Evolutionary conservation across 2,329 filamentous ascomycete species (phyloP), one percentile per base, ranked within the genome.

Genomic region (Aspergillus sp.): DNA sequence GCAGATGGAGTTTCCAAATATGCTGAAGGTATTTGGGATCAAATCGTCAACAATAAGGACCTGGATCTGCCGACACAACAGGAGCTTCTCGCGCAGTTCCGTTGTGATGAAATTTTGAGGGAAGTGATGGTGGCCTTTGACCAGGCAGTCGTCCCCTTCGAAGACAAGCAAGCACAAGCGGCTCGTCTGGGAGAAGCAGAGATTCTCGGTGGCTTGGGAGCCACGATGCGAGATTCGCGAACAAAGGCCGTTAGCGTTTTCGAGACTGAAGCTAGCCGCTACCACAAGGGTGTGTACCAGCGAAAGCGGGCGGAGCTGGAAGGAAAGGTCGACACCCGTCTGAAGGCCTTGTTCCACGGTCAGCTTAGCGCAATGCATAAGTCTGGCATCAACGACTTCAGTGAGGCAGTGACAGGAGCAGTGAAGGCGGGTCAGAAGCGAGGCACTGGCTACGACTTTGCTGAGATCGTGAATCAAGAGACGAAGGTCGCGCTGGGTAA

Each of bases 31-130:
- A 83, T 98, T 41, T 98, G 93, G 93, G 90, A 97, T 61, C 91
- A 97, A 71, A 98, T 98, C 64, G 90, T 95, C 60, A 87, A 91
- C 75, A 98, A 98, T 78, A 98, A 98, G 71, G 93, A 98, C 63
- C 77, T 98, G 47, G 93, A 98, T 69, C 72, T 98, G 50, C 93
- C 93, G 3, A 97, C 93, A 0, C 93, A 98, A 66, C 93, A 98
- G 71, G 93, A 98, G 67, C 78, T 98, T 41, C 79, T 98, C 46
- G 93, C 93, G 9, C 93, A 98, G 67, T 98, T 97, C 74, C 83
- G 93, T 56, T 98, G 93, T 68, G 93, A 98, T 66, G 93, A 98
- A 71, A 98, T 98, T 49, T 82, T 90, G 35, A 81, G 90, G 53
- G 91, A 96, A 64, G 93, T 95, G 10, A 76, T 95, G 49, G 72